Evolutionary conservation across 257 asterid genomes (phyloP), one percentile per base, ranked within the genome.

Genomic region (Nicotiana attenuata): DNA sequence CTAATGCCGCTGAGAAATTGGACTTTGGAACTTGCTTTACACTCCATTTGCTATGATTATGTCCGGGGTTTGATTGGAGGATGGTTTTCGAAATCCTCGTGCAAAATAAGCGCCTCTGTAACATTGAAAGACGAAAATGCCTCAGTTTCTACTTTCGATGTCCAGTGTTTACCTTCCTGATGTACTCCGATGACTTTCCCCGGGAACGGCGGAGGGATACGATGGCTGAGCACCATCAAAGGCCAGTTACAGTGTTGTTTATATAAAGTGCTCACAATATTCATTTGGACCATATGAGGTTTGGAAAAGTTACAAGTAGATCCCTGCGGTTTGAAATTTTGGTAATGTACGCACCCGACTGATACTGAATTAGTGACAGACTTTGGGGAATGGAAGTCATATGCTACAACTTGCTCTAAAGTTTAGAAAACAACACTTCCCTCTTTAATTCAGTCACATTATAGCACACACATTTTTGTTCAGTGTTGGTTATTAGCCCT

Each of bases 21-120:
- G 92, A 82, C 55, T 91, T 93, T 0, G 87, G 86, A 55, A 94
- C 98, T 87, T 94, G 97, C 88, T 90, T 93, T 26, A 93, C 84
- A 77, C 87, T 77, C 91, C 92, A 86, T n/a, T 73, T 85, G 82
- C 65, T 38, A 82, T 81, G 82, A 86, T n/a, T 68, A 76, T 71
- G 73, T 50, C 69, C 76, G 26, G 83, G 29, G 28, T 55, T 82
- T 80, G 28, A 68, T 83, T n/a, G 81, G 86, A 79, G 81, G 88
- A 90, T 73, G 50, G 90, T 45, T 61, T 84, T 90, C n/a, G 81
- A 57, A 67, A 63, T 63, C 10, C 41, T 76, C 16, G 96, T 83
- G 90, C 91, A 90, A 87, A 93, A 65, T 14, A 83, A 83, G 77
- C 94, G 93, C 71, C 86, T 87, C 84, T 85, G 89, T 60, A 63